Evolutionary conservation across 1,284 basidiomycete species (phyloP).

Genomic region (Puccinia polysora): DNA sequence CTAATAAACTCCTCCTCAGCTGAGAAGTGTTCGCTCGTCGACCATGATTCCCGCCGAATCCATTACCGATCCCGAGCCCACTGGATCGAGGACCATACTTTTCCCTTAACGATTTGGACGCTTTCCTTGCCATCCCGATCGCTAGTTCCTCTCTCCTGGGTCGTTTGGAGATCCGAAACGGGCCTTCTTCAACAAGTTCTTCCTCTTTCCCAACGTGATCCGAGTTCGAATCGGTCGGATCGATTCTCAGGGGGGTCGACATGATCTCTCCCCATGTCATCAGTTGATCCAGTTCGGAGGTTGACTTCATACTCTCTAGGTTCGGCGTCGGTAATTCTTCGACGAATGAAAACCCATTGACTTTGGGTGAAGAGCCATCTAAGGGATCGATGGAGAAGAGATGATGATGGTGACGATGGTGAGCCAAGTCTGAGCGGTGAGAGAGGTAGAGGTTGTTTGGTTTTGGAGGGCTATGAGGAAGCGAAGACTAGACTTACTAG

Average conservation of each 20-base stretch:
- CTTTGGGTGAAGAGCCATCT: slow-evolving; percentile 54
- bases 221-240: neutral
- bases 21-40: too few relatives aligned
- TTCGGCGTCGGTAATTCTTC: slow-evolving; percentile 80
- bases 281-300: slow-evolving; percentile 71
- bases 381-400: slow-evolving; percentile 49
- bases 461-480: slow-evolving; percentile 41
- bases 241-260: slow-evolving; percentile 73
- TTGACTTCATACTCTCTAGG: slow-evolving; percentile 66
- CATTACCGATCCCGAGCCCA: neutral
- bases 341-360: slow-evolving; percentile 66
- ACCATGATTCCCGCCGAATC: too few relatives aligned
- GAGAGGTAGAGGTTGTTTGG: too few relatives aligned
- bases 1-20: too few relatives aligned
- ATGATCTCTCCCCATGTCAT: slow-evolving; percentile 90
- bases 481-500: slow-evolving; percentile 52
- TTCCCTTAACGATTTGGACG: slow-evolving; percentile 53
- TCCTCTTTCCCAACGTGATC: slow-evolving; percentile 18
- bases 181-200: slow-evolving; percentile 45
- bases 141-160: slow-evolving; percentile 68
- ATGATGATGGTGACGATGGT: too few relatives aligned
- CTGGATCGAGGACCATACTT: slow-evolving; percentile 15
- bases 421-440: too few relatives aligned
- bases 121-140: slow-evolving; percentile 65
- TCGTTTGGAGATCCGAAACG: slow-evolving; percentile 48